Evolutionary conservation across 495 filamentous ascomycete species (phyloP).

Genomic region (Xylaria cubensis): DNA sequence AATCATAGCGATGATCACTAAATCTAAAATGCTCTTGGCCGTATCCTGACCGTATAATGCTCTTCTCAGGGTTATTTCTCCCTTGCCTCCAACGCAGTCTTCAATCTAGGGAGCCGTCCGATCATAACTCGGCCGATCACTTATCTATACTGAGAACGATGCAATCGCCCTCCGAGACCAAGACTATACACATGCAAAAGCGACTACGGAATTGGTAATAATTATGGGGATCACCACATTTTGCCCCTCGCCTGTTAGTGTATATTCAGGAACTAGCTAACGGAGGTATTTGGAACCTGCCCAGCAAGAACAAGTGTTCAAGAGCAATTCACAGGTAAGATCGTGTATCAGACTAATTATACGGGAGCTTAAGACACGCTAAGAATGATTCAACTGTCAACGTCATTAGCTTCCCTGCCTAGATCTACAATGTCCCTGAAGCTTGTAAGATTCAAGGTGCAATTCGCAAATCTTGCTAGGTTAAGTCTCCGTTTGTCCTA

Average conservation of each 20-base stretch:
- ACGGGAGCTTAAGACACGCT: background rate
- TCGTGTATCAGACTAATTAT: background rate
- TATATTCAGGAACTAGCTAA: background rate
- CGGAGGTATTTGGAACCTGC: conserved; percentile 5
- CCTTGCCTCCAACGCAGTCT: background rate
- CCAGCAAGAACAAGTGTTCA: background rate
- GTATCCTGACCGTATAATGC: background rate
- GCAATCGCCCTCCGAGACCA: background rate
- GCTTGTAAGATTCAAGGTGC: background rate
- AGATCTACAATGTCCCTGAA: background rate
- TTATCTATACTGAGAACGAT: background rate
- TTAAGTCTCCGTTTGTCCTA: background rate
- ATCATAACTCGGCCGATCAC: background rate
- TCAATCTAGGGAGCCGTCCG: background rate
- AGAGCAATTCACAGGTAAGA: background rate
- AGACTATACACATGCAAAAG: background rate
- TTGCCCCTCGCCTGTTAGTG: background rate
- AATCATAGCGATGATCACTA: background rate
- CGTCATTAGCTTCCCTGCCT: background rate
- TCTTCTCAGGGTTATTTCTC: background rate
- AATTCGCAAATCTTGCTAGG: background rate
- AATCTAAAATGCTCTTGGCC: background rate
- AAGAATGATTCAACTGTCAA: background rate
- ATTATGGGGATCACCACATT: conserved; percentile 4
- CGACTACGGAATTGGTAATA: background rate